Evolutionary conservation across 228 moss, liverwort and hornwort species (phyloP).

Genomic region (Sphagnum fallax): DNA sequence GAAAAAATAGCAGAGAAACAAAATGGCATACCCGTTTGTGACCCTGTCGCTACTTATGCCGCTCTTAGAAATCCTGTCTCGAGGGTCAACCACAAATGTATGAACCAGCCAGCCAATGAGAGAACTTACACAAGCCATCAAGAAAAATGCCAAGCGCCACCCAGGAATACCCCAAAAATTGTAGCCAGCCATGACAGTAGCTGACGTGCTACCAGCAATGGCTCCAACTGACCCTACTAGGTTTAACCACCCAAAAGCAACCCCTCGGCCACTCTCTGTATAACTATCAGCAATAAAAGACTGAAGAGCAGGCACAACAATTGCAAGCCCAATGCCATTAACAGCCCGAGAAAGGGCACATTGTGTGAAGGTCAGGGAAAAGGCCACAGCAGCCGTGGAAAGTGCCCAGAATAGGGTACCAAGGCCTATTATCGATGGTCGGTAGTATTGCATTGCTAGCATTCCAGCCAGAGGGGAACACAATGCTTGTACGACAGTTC

Average conservation of each 20-base stretch:
- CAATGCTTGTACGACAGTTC: slow-evolving; percentile 75
- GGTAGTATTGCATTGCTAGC: slow-evolving; percentile 83
- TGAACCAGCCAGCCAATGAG: slow-evolving; percentile 91
- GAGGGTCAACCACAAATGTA: slow-evolving; percentile 70
- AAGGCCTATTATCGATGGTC: slow-evolving; percentile 88
- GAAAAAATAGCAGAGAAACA: too few relatives aligned
- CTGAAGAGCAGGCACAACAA: slow-evolving; percentile 91
- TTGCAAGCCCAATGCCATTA: slow-evolving; percentile 92
- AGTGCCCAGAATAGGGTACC: slow-evolving; percentile 92
- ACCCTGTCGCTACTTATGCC: too few relatives aligned
- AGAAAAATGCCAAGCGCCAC: slow-evolving; percentile 79
- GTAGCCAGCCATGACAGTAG: slow-evolving; percentile 84
- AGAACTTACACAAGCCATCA: slow-evolving; percentile 64
- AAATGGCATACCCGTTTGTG: too few relatives aligned
- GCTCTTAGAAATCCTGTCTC: background rate
- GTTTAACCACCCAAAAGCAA: slow-evolving; percentile 93
- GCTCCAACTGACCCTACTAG: slow-evolving; percentile 78
- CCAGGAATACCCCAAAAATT: slow-evolving; percentile 65
- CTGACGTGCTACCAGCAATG: slow-evolving; percentile 77
- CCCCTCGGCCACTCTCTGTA: slow-evolving; percentile 70
- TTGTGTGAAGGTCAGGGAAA: slow-evolving; percentile 61
- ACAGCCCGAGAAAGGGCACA: slow-evolving; percentile 78
- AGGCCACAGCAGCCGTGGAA: slow-evolving; percentile 81
- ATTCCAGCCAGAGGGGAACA: slow-evolving; percentile 89
- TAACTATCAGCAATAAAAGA: slow-evolving; percentile 96